phyloP scores from a whole-genome alignment of 179 eudicot species.

The Beta macrorhiza region DNA sequence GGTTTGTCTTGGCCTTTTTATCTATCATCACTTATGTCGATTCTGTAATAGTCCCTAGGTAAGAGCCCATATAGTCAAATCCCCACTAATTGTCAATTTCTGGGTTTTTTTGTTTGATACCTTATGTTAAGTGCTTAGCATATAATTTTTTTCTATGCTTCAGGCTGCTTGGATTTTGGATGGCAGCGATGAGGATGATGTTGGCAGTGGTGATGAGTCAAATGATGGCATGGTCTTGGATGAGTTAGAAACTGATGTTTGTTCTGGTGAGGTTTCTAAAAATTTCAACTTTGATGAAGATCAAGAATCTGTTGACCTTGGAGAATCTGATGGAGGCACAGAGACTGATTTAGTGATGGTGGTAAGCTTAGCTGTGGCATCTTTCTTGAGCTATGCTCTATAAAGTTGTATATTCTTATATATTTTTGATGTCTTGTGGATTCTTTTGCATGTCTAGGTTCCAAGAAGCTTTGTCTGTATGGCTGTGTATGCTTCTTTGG shows the following conservation, averaged over 20 bases:
- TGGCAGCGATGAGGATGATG: constrained; percentile 62
- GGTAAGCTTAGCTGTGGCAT: constrained; percentile 46
- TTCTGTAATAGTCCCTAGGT: background rate
- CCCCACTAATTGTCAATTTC: background rate
- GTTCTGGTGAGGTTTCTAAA: constrained; percentile 30
- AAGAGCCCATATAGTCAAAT: background rate
- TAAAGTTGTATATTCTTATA: background rate
- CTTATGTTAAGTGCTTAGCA: background rate
- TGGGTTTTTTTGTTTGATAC: background rate
- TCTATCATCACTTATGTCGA: background rate
- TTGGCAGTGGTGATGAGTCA: constrained; percentile 51
- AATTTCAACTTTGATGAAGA: constrained; percentile 70
- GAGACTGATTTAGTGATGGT: constrained; percentile 77
- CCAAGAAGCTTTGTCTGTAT: background rate
- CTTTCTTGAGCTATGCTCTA: constrained; percentile 2
- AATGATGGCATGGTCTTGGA: constrained; percentile 86
- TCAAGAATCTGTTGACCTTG: constrained; percentile 61
- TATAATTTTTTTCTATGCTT: constrained; percentile 18
- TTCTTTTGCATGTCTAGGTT: background rate
- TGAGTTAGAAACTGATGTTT: constrained; percentile 36
- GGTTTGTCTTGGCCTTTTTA: constrained; percentile 38
- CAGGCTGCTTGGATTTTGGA: constrained; percentile 98
- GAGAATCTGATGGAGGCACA: constrained; percentile 69
- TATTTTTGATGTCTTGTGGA: background rate
- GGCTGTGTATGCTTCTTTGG: background rate